Percentiles rank a stretch among this genome's conserved stretches.
Conservation (phyloP, 1,284 basidiomycete species). For the Heterobasidion irregulare region DNA sequence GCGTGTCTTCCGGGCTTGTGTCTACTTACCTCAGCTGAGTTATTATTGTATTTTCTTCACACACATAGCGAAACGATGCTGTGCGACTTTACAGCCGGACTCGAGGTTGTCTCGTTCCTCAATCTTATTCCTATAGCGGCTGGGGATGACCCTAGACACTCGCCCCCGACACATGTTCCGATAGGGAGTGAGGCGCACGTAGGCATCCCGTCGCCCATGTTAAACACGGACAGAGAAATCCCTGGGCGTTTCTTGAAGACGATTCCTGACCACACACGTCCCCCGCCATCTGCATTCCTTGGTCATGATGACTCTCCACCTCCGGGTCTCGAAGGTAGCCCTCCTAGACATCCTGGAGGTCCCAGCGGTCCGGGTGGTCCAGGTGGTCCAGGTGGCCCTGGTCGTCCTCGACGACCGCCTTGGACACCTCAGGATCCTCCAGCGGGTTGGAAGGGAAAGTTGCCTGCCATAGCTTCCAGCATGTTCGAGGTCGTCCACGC, state of each 20-base stretch:
- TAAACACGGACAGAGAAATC: too few relatives aligned
- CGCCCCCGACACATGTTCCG: not conserved
- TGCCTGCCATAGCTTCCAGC: not conserved
- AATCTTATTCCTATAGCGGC: conserved; percentile 4
- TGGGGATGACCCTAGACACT: not conserved
- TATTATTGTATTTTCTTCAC: too few relatives aligned
- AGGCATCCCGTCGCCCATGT: too few relatives aligned
- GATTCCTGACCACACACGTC: too few relatives aligned
- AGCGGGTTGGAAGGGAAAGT: conserved; percentile 10
- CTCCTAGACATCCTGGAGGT: not conserved
- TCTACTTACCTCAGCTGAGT: too few relatives aligned
- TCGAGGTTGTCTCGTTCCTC: conserved; percentile 27
- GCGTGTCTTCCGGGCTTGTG: conserved; percentile 10
- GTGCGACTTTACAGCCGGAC: conserved; percentile 34
- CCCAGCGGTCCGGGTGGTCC: not conserved
- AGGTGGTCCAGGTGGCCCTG: not conserved
- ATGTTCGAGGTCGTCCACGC: conserved; percentile 22
- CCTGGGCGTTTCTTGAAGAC: too few relatives aligned
- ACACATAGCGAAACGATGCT: conserved; percentile 40
- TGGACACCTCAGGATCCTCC: conserved; percentile 3
- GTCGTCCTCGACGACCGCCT: not conserved
- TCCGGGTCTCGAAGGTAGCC: not conserved
- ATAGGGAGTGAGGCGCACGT: too few relatives aligned
- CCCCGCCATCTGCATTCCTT: too few relatives aligned
- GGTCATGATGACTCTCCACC: not conserved